Evolutionary conservation across 192 early-diverging fungal species (phyloP), one percentile per base, ranked within the genome.

Genomic region (Rhizophagus clarus): DNA sequence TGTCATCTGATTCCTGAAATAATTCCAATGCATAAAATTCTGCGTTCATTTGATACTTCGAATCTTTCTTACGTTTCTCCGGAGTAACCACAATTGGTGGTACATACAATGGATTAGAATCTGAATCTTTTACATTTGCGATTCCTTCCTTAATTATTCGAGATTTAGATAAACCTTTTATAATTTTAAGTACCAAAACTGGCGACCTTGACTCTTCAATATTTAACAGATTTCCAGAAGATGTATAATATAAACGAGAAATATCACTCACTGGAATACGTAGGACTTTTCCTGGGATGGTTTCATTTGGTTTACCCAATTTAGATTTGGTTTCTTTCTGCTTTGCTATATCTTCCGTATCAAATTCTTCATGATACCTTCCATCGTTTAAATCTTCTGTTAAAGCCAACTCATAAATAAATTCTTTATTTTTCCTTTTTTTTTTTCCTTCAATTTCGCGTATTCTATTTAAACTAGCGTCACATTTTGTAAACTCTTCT

Each of bases 381-480:
- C 91, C 93, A 77, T 96, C 94, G 45, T 95, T 86, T 9, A 89
- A 84, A 63, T 96, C 91, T 77, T 95, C 92, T 1, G 79, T 77
- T 6, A 95, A 62, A 1, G 88, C 74, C 61, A 94, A 75, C 37
- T 91, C 86, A 72, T 94, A 93, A 74, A 84, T 28, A n/a, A 49
- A 69, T 15, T 84, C 74, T 20, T 22, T 20, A 14, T 29, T 69
- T 20, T 69, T 34, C 28, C 20, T 69, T 42, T 31, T 61, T 28
- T 10, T 71, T 22, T n/a, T 37, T 49, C 29, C 24, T 69, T 79
- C 51, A 64, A 32, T 67, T 22, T 69, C 49, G 12, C 67, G 79
- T 31, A 79, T n/a, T 22, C 86, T 80, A 85, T 82, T 82, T 32
- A 88, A 64, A 4, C 63, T 74, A 15, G 84, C 86, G 14, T 81